These are phyloP conservation scores for Aspergillus melleus DNA, from an alignment of 2,329 filamentous ascomycete species.

Conservation along the genomic window DNA sequence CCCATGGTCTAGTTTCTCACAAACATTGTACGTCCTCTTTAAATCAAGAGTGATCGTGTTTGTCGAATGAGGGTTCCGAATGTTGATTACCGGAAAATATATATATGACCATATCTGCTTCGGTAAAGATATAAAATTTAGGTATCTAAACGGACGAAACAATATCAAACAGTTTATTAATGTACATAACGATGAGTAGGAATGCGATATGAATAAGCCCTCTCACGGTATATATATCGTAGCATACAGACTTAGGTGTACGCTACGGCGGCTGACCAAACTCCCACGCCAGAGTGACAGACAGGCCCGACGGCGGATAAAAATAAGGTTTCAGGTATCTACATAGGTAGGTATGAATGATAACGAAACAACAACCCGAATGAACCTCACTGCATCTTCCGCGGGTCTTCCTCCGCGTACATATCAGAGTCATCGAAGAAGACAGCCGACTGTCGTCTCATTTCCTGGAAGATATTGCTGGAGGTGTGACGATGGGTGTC, in stretches of 20 bases:
- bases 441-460: constrained; percentile 48
- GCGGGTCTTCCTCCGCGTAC: constrained; percentile 28
- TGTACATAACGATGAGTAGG: neutral
- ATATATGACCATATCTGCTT: no score
- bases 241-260: no score
- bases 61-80: no score
- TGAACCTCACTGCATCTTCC: neutral
- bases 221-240: neutral
- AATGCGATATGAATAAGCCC: neutral
- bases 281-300: no score
- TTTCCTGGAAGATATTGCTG: constrained; percentile 43
- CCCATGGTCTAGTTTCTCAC: no score
- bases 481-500: constrained; percentile 13
- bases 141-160: neutral
- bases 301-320: no score
- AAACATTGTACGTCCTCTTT: no score
- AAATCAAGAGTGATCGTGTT: no score
- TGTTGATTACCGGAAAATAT: neutral
- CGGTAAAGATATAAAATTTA: neutral
- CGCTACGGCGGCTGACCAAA: no score
- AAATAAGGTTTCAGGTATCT: neutral
- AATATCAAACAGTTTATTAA: neutral
- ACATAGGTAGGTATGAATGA: neutral
- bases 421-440: constrained; percentile 47
- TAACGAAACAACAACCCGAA: no score